Evolutionary conservation across 805 yeast genomes (phyloP).

Genomic region (Torulaspora maleeae): DNA sequence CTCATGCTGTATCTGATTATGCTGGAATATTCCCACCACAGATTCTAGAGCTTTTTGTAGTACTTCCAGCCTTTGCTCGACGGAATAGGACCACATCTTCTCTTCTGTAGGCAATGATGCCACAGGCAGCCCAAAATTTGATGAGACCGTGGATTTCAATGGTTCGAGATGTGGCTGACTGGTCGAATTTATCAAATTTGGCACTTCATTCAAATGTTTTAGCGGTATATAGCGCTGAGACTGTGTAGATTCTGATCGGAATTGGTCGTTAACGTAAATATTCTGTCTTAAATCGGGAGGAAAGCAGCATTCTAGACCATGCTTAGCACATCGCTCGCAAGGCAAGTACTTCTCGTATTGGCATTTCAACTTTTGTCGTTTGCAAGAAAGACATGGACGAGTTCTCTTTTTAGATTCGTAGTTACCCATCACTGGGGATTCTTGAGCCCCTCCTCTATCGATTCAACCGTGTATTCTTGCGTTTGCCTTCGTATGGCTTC

Average conservation of each 20-base stretch:
- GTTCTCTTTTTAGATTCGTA: slow-evolving; percentile 30
- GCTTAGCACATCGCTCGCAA: slow-evolving; percentile 54
- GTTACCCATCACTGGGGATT: slow-evolving; percentile 10
- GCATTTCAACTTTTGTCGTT: slow-evolving; percentile 60
- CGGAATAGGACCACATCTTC: slow-evolving; percentile 8
- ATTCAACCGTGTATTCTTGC: not conserved
- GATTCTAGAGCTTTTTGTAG: slow-evolving; percentile 40
- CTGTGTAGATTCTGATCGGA: not conserved
- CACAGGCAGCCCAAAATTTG: not conserved
- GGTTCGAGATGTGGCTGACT: not conserved
- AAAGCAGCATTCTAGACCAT: slow-evolving; percentile 52
- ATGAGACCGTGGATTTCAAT: not conserved
- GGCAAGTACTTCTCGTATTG: slow-evolving; percentile 45
- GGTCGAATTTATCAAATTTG: not conserved
- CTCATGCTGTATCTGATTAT: slow-evolving; percentile 20
- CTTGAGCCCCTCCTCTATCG: not conserved
- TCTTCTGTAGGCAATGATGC: not conserved
- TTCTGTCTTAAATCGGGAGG: slow-evolving; percentile 30
- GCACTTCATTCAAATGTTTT: not conserved
- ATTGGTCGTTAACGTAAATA: not conserved
- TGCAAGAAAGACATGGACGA: slow-evolving; percentile 62
- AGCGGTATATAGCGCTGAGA: not conserved
- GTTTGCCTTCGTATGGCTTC: too few species aligned
- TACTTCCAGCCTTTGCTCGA: slow-evolving; percentile 39
- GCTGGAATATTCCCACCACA: slow-evolving; percentile 37